Base-by-base conservation (phyloP, 2,329 filamentous ascomycete species). In the Aspergillus cejpii region DNA sequence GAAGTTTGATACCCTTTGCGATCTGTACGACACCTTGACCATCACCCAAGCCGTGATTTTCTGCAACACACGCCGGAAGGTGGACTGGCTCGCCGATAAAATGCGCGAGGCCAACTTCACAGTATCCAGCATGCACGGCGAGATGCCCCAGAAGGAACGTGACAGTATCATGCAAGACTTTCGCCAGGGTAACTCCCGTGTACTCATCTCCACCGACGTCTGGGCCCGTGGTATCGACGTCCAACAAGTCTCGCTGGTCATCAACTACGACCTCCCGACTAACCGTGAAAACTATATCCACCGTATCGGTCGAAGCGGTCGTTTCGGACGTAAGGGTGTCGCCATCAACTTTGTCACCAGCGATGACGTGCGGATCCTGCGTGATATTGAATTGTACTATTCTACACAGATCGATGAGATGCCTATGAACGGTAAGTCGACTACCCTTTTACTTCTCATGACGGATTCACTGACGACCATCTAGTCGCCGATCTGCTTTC, bases 261-360 rank as follows among this genome's bases (percentile, higher is more conserved):
- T 98, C 77, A 98, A 98, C 76, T 98, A 98, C 70, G 92, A 98
- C 67, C 76, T 98, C 48, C 92, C 92, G 3, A 92, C 86, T 71
- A 97, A 98, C 72, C 89, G 92, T 78, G 92, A 98, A 73, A 98
- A 98, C 75, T 98, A 98, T 71, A 97, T 98, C 69, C 92, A 98
- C 75, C 85, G 92, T 59, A 98, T 98, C 60, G 92, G 92, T 65
- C 83, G 92, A 65, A 92, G 87, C 65, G 92, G 92, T 58, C 82
- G 92, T 57, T 98, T 98, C 61, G 92, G 92, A 61, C 82, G 92
- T 62, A 98, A 98, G 76, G 92, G 92, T 78, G 92, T 98, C 55
- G 92, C 92, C 28, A 98, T 98, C 78, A 98, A 98, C 76, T 98
- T 98, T 64, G 92, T 98, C 55, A 98, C 92, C 2, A 94, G 87